Base-by-base conservation (phyloP, 2,329 filamentous ascomycete species). In the Davidsoniella australis region DNA sequence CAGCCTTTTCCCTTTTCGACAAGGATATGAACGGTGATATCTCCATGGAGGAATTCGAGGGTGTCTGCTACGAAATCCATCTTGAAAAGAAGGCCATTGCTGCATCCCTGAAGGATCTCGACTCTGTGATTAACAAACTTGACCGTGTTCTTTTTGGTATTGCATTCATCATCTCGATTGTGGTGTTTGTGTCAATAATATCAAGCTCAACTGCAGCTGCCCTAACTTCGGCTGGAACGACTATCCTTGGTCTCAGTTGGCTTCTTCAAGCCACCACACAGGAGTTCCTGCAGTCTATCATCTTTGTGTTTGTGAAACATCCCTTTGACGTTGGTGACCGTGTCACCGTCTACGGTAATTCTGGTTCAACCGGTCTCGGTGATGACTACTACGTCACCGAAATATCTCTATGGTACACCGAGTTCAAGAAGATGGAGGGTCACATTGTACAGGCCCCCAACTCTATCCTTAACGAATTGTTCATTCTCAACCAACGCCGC, bases 401-500 rank as follows among this genome's bases (percentile, higher is more conserved):
- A 60, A 93, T 96, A 49, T 83, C 86, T 1, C 72, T 96, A 1
- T 72, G 95, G 14, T 96, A 91, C 62, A 96, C 89, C 12, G 89
- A 95, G 60, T 95, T 95, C 69, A 95, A 95, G 72, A 95, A 95
- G 70, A 89, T 95, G 84, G 82, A 95, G 63, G 89, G 89, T 2
- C 88, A 95, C 58, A 82, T 95, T 20, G 89, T 96, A 0, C 89
- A 95, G 63, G 89, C 89, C 0, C 89, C 89, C 9, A 96, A 96
- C 72, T 93, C 83, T 51, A 79, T 94, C 37, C 74, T 96, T 49
- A 96, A 95, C 64, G 86, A 78, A 0, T 72, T 96, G 0, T 95
- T 95, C 65, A 94, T 96, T 54, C 78, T 95, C 41, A 96, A 96
- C 63, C 87, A 94, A 66, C 80, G 89, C 42, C 82, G 89, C 48